These are phyloP conservation scores for Mesembryanthemum crystallinum DNA, from an alignment of 148 eudicot species.

Conservation along the genomic window DNA sequence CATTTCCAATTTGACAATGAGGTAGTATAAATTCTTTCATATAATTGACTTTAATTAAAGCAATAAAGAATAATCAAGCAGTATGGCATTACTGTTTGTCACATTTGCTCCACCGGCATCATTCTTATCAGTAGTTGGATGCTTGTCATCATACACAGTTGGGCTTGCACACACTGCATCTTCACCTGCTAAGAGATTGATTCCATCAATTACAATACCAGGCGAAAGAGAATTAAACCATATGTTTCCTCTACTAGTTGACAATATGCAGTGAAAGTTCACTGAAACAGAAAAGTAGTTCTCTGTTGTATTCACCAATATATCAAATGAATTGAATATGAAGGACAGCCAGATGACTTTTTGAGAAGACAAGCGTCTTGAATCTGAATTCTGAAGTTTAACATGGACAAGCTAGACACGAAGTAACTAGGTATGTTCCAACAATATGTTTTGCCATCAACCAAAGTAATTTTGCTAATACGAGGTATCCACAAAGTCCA, in stretches of 20 bases:
- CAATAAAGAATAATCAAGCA: slow-evolving; percentile 9
- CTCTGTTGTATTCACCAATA: neutral
- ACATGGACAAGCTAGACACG: neutral
- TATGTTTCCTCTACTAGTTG: neutral
- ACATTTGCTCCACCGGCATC: slow-evolving; percentile 13
- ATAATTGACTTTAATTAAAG: neutral
- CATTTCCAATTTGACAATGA: neutral
- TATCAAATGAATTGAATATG: neutral
- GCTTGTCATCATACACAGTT: slow-evolving; percentile 11
- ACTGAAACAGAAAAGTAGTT: neutral
- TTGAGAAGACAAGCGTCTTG: neutral
- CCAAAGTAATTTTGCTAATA: neutral
- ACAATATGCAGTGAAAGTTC: neutral
- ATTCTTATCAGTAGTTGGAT: slow-evolving; percentile 9
- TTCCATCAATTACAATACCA: neutral
- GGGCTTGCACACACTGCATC: slow-evolving; percentile 7
- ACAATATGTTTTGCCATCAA: neutral
- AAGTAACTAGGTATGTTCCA: neutral
- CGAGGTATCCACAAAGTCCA: neutral
- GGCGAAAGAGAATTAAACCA: neutral
- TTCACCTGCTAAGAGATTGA: slow-evolving; percentile 19
- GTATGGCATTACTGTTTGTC: slow-evolving; percentile 11
- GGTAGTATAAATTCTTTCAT: neutral
- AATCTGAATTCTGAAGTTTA: neutral
- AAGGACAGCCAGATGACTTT: neutral